A percentile compares a stretch with the other conserved stretches of the same genome.
phyloP scores from a whole-genome alignment of 2,329 filamentous ascomycete genomes.

The Epichloe coenophiala region DNA sequence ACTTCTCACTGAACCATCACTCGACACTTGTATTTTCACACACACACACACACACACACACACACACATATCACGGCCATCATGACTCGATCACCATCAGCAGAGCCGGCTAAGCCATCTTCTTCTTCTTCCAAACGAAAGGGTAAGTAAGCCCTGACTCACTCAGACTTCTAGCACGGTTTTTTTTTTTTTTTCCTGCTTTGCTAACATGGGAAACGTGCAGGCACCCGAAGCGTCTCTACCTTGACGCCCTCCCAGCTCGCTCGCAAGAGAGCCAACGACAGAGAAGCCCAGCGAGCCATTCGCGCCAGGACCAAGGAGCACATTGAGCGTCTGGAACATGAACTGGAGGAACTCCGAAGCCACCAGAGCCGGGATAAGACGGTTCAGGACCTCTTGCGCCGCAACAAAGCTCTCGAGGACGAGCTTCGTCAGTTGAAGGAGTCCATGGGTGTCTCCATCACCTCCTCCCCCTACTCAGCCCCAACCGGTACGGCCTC shows the following conservation, averaged over 20 bases:
- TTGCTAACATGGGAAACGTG: background rate
- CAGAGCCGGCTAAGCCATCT: conserved; percentile 27
- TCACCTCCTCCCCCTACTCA: conserved; percentile 28
- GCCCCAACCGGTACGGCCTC: conserved; percentile 22
- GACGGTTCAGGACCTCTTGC: conserved; percentile 37
- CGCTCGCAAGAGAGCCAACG: conserved; percentile 81
- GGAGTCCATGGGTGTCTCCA: conserved; percentile 30
- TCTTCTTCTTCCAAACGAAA: conserved; percentile 25
- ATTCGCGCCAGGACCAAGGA: conserved; percentile 78
- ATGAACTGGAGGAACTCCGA: conserved; percentile 58
- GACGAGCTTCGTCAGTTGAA: conserved; percentile 34
- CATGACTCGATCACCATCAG: conserved; percentile 29
- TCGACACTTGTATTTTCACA: conserved; percentile 2
- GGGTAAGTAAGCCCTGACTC: conserved; percentile 24
- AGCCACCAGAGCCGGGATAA: conserved; percentile 33
- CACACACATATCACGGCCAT: conserved; percentile 5
- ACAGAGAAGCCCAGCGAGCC: conserved; percentile 77
- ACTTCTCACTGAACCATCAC: background rate
- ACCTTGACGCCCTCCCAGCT: conserved; percentile 81
- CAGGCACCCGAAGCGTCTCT: conserved; percentile 63
- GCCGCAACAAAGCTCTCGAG: conserved; percentile 40
- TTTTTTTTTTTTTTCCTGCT: background rate
- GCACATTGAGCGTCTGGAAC: conserved; percentile 68
- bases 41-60: conserved; percentile 1
- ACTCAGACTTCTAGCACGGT: background rate